These are phyloP conservation scores for Wickerhamomyces chambardii DNA, from an alignment of 805 yeast genomes.

Conservation along the genomic window DNA sequence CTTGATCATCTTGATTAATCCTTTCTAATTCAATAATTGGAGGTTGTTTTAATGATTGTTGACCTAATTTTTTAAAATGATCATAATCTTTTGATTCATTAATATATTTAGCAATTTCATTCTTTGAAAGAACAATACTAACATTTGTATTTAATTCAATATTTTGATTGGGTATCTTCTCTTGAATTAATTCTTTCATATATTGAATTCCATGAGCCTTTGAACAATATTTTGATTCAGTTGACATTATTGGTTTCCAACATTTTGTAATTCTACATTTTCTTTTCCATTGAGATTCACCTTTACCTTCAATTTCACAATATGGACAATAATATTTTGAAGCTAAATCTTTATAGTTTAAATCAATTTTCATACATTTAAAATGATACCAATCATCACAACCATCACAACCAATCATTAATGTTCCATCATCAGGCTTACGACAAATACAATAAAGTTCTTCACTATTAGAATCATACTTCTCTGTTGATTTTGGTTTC, in stretches of 20 bases:
- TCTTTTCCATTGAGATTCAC: slow-evolving; percentile 59
- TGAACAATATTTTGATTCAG: slow-evolving; percentile 62
- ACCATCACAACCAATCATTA: slow-evolving; percentile 93
- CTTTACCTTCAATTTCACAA: slow-evolving; percentile 41
- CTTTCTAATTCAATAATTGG: slow-evolving; percentile 20
- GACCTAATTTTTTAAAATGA: slow-evolving; percentile 22
- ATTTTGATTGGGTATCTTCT: slow-evolving; percentile 1
- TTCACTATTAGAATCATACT: slow-evolving; percentile 41
- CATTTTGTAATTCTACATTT: slow-evolving; percentile 63
- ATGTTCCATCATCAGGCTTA: slow-evolving; percentile 64
- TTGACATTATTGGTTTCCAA: slow-evolving; percentile 35
- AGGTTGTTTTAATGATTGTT: slow-evolving; percentile 31
- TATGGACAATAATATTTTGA: slow-evolving; percentile 63
- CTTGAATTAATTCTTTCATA: slow-evolving; percentile 3
- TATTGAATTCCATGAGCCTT: slow-evolving; percentile 52
- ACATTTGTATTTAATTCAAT: not conserved
- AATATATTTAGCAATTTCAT: slow-evolving; percentile 7
- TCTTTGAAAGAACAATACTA: slow-evolving; percentile 2
- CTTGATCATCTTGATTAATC: slow-evolving; percentile 6
- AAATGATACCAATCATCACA: slow-evolving; percentile 96
- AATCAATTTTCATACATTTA: slow-evolving; percentile 56
- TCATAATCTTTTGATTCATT: slow-evolving; percentile 4
- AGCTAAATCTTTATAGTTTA: slow-evolving; percentile 43
- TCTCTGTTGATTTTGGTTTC: slow-evolving; percentile 10
- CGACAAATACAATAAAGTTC: slow-evolving; percentile 75